Evolutionary conservation across 2,329 filamentous ascomycete genomes (phyloP).

Genomic region (Stagonosporopsis chrysanthemi): DNA sequence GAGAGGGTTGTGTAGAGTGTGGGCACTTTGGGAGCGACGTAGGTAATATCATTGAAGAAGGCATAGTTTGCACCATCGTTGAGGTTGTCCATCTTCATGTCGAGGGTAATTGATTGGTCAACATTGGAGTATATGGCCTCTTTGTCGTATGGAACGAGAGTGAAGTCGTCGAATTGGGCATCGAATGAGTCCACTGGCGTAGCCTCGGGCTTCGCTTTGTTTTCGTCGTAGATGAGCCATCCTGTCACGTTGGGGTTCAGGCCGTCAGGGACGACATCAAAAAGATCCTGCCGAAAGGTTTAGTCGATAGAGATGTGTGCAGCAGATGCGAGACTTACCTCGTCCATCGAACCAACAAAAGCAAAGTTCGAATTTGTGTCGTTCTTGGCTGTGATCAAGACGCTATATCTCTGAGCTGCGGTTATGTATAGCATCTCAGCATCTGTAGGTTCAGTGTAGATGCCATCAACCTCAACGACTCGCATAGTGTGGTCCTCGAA

Average conservation of each 20-base stretch:
- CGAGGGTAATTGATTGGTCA: conserved; percentile 68
- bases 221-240: conserved; percentile 63
- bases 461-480: conserved; percentile 75
- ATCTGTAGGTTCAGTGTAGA: conserved; percentile 66
- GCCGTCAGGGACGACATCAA: conserved; percentile 70
- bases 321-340: conserved; percentile 33
- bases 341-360: conserved; percentile 61
- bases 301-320: neutral
- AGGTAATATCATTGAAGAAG: conserved; percentile 77
- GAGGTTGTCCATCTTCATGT: conserved; percentile 69
- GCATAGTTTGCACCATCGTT: conserved; percentile 71
- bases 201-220: conserved; percentile 57
- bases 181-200: conserved; percentile 67
- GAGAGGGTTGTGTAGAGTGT: conserved; percentile 79
- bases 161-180: conserved; percentile 74
- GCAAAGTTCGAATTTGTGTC: conserved; percentile 65
- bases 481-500: conserved; percentile 71
- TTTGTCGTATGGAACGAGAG: conserved; percentile 72
- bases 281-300: conserved; percentile 54
- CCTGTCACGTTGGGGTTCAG: conserved; percentile 71
- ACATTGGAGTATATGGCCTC: conserved; percentile 67
- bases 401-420: conserved; percentile 75
- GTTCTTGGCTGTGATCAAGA: conserved; percentile 68
- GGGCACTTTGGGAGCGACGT: conserved; percentile 76
- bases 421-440: conserved; percentile 70